Base-by-base conservation (phyloP, 1,284 basidiomycete species). In the Rhodotorula sp. region DNA sequence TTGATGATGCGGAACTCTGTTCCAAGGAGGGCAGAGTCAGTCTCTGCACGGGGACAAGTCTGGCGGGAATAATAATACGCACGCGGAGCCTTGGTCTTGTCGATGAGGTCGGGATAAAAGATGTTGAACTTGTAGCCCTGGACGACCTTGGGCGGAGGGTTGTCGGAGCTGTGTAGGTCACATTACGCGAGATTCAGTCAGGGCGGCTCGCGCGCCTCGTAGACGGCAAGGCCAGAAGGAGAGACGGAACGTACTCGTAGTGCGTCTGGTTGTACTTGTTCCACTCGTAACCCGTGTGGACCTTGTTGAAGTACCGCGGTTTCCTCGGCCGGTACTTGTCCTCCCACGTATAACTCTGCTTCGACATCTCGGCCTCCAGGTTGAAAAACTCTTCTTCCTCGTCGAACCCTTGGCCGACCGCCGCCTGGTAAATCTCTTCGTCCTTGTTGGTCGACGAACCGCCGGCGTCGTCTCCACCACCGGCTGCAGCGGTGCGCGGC, bases 201-300 rank as follows among this genome's bases (percentile, higher is more conserved):
- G n/a, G n/a, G n/a, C n/a, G n/a, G n/a, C n/a, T n/a, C n/a, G n/a
- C n/a, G n/a, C n/a, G n/a, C n/a, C 45, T 48, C 62, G n/a, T 60
- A 55, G 1, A 71, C 57, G 48, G 42, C 17, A 8, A 54, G 20
- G 37, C 6, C 1, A 12, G 5, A 29, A 56, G 29, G 14, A 24
- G 7, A 5, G 4, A 22, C 22, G 18, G 26, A 18, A 87, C 88
- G 74, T 83, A 94, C 92, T 98, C 95, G 80, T 98, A 98, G 82
- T 97, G 94, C 7, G 94, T 96, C 80, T 97, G 94, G 80, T 97
- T 97, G 82, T 97, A 97, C 84, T 96, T 95, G 84, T 96, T 99
- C 96, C 96, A 99, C 81, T 99, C 96, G 80, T 95, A 99, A n/a
- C 96, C 96, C n/a, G 96, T 99, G 79, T 98, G 94, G 46, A 99